phyloP scores from a whole-genome alignment of 306 rosid species.

The Cicer arietinum region DNA sequence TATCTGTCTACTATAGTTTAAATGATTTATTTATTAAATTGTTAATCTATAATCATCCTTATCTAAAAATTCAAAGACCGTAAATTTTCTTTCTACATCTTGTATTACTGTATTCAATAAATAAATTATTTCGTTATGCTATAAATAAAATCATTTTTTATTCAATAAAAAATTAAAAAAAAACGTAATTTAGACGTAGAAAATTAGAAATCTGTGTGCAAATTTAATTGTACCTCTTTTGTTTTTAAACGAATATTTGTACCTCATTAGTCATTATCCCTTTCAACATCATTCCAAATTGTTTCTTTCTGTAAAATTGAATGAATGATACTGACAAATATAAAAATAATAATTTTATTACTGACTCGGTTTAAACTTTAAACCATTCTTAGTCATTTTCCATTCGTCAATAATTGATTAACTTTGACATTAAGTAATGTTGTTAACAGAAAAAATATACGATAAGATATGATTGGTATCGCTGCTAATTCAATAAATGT shows the following conservation, averaged over 20 bases:
- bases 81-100: neutral
- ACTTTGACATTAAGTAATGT: neutral
- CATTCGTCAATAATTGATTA: neutral
- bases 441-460: neutral
- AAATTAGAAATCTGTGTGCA: neutral
- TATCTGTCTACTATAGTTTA: neutral
- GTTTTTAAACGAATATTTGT: neutral
- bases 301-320: neutral
- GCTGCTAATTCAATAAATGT: neutral
- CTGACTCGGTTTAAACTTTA: neutral
- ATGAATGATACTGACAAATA: neutral
- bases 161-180: neutral
- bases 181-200: neutral
- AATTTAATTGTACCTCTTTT: neutral
- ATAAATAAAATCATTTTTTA: neutral
- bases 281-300: neutral
- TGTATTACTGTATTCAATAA: neutral
- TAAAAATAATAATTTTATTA: neutral
- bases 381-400: neutral
- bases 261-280: conserved; percentile 3
- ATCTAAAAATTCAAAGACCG: neutral
- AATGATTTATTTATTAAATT: neutral
- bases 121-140: neutral
- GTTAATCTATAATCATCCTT: neutral
- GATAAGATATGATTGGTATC: neutral